A percentile compares a stretch with the other conserved stretches of the same genome.
Evolutionary conservation across 2,329 filamentous ascomycete species (phyloP).

Genomic region (Colletotrichum somersetense): DNA sequence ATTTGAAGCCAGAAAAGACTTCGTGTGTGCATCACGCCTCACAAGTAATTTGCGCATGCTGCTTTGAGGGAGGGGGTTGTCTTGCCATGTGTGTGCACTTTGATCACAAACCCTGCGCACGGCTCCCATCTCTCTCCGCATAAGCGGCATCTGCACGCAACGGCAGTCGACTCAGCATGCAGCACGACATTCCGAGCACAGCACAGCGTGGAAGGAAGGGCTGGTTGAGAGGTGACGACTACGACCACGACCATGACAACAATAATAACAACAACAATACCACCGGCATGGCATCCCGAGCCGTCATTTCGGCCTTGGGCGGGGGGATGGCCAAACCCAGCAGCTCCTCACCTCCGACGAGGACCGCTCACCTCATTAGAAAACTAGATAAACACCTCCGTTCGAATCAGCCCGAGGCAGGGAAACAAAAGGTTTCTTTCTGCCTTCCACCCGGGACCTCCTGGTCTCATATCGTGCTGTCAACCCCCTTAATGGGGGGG

Average conservation of each 20-base stretch:
- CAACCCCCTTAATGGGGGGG: slow-evolving; percentile 34
- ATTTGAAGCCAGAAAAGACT: neutral
- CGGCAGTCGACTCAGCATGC: neutral
- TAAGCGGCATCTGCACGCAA: slow-evolving; percentile 18
- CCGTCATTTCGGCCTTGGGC: slow-evolving; percentile 34
- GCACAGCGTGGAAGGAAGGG: neutral
- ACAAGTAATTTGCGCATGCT: slow-evolving; percentile 22
- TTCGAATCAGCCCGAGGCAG: slow-evolving; percentile 35
- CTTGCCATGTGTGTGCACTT: slow-evolving; percentile 7
- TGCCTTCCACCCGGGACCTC: slow-evolving; percentile 16
- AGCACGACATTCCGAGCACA: neutral
- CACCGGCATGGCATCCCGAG: slow-evolving; percentile 12
- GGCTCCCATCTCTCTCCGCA: neutral
- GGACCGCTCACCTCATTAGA: slow-evolving; percentile 13
- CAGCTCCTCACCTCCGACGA: slow-evolving; percentile 18
- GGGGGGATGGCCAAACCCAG: slow-evolving; percentile 3
- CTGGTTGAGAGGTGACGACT: neutral
- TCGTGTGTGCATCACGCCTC: slow-evolving; percentile 10
- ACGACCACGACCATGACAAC: neutral
- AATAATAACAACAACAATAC: slow-evolving; percentile 1
- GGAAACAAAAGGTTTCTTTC: slow-evolving; percentile 26
- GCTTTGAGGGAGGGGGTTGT: neutral
- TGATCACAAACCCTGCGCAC: neutral
- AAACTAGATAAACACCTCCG: slow-evolving; percentile 16
- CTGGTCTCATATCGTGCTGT: slow-evolving; percentile 26